Base-by-base conservation (phyloP, 2,329 filamentous ascomycete genomes). In the Talaromyces sp. region DNA sequence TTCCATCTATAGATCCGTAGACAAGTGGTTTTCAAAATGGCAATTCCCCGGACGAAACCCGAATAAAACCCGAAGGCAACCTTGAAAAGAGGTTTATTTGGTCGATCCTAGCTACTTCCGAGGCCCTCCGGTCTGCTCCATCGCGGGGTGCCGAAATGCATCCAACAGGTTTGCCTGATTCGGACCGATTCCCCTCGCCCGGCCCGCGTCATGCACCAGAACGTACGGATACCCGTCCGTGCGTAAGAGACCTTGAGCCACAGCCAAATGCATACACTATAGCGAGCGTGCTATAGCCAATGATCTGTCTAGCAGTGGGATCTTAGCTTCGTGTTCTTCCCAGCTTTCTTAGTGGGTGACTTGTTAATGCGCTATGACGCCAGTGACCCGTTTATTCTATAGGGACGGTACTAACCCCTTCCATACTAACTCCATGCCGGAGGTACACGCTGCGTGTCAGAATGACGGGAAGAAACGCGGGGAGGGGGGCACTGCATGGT, bases 91-190 rank as follows among this genome's bases (percentile, higher is more conserved):
- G 4, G 24, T 27, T 5, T 4, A 27, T 27, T 9, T 9, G 4
- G 9, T 9, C 9, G 9, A 27, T 27, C 24, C 24, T 27, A 27
- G 5, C 24, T 5, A 27, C 24, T 27, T 27, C 24, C 24, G 24
- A 9, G 22, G 16, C 11, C 47, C 27, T 27, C 45, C 35, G 36
- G 45, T n/a, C 16, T 33, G n/a, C 16, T 19, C 19, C n/a, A 32
- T 41, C 51, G 52, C 51, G 57, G 57, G 54, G 55, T 51, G 47
- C 55, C 56, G 54, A 59, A 32, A 52, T 29, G 27, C 48, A 29
- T 27, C 17, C 8, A 16, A 29, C 19, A 42, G 24, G 8, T 8
- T 27, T 51, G 44, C 44, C 49, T 36, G 47, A 49, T 51, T 39
- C 6, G 33, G 47, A 8, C 55, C 49, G 50, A 51, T 50, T 46